phyloP scores from a whole-genome alignment of 805 yeast species.

The Pichia nakasei region DNA sequence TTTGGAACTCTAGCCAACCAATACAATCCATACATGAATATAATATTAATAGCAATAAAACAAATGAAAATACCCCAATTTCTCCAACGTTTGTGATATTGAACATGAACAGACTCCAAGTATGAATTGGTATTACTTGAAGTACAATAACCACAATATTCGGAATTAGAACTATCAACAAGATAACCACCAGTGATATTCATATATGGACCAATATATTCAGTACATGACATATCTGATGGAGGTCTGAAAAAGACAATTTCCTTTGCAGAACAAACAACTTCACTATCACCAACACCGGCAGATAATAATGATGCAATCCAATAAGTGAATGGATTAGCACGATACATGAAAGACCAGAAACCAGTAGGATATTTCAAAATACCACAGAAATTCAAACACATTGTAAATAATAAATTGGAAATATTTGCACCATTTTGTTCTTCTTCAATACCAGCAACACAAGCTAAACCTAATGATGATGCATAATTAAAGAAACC shows the following conservation, averaged over 20 bases:
- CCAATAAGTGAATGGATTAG: conserved; percentile 62
- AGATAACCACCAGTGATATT: conserved; percentile 39
- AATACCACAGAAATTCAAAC: conserved; percentile 72
- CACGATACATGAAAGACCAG: conserved; percentile 73
- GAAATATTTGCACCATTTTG: conserved; percentile 60
- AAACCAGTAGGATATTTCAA: conserved; percentile 56
- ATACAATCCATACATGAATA: conserved; percentile 28
- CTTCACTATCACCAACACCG: conserved; percentile 43
- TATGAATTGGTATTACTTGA: conserved; percentile 48
- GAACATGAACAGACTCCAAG: conserved; percentile 38
- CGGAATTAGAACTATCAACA: conserved; percentile 34
- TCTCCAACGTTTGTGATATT: conserved; percentile 49
- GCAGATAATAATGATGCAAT: conserved; percentile 45
- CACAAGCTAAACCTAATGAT: conserved; percentile 48
- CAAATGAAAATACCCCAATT: conserved; percentile 48
- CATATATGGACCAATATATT: conserved; percentile 37
- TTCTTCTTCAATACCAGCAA: conserved; percentile 50
- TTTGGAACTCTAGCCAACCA: conserved; percentile 73
- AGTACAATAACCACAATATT: conserved; percentile 53
- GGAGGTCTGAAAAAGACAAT: conserved; percentile 43
- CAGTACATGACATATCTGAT: conserved; percentile 47
- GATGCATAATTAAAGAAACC: conserved; percentile 47
- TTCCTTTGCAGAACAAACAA: conserved; percentile 42
- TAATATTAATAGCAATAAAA: conserved; percentile 37
- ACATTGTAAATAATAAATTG: conserved; percentile 48